Conservation (phyloP, 2,329 filamentous ascomycete genomes). For the Fonsecaea erecta region DNA sequence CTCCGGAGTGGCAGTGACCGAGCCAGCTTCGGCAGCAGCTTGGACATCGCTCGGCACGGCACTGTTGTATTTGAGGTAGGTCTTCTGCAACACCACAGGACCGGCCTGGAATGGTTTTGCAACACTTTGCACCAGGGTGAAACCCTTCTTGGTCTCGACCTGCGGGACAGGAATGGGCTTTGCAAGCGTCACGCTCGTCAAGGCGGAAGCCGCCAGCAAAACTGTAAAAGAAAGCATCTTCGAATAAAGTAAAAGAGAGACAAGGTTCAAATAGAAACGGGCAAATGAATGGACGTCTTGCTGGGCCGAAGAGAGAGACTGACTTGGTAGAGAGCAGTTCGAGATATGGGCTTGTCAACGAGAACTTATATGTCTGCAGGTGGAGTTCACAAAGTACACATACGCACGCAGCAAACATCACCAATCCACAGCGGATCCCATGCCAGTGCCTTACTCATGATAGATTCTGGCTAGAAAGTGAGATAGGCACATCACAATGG, state of each 20-base stretch:
- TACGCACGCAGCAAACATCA: neutral
- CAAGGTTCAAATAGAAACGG: constrained; percentile 10
- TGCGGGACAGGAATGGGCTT: constrained; percentile 27
- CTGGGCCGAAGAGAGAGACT: constrained; percentile 25
- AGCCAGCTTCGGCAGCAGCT: constrained; percentile 29
- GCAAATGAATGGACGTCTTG: constrained; percentile 21
- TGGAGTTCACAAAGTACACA: constrained; percentile 3
- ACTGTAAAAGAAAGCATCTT: constrained; percentile 34
- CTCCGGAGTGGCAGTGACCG: constrained; percentile 50
- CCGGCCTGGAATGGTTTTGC: constrained; percentile 33
- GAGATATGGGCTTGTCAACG: constrained; percentile 7
- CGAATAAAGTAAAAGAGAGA: constrained; percentile 8
- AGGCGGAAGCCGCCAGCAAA: constrained; percentile 29
- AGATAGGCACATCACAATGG: constrained; percentile 11
- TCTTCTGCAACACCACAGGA: constrained; percentile 32
- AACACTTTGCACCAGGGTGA: constrained; percentile 34
- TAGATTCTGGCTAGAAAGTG: constrained; percentile 5
- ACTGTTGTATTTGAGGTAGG: constrained; percentile 35
- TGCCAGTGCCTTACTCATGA: constrained; percentile 1
- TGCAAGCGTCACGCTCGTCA: constrained; percentile 26
- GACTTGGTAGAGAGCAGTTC: constrained; percentile 21
- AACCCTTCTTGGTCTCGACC: constrained; percentile 29
- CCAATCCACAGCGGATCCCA: constrained; percentile 11
- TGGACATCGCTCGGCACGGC: constrained; percentile 32
- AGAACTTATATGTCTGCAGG: constrained; percentile 27